These are phyloP conservation scores for Marasmius tenuissimus DNA, from an alignment of 1,284 basidiomycete genomes.

Conservation along the genomic window DNA sequence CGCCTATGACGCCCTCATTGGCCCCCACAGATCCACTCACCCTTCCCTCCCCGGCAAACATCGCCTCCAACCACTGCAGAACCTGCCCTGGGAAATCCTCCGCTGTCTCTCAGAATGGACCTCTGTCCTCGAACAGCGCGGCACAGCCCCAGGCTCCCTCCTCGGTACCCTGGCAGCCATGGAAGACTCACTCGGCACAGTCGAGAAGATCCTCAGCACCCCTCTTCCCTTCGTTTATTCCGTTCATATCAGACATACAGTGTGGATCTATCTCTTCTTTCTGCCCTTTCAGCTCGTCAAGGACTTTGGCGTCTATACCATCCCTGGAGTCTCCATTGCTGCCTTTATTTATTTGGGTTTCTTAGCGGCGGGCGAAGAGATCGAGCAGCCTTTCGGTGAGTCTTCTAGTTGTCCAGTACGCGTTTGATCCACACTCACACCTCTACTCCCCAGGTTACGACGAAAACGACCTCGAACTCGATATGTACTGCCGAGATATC, in stretches of 20 bases:
- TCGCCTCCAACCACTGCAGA: conserved; percentile 28
- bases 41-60: conserved; percentile 11
- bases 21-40: neutral
- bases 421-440: neutral
- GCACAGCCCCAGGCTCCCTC: conserved; percentile 49
- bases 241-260: conserved; percentile 60
- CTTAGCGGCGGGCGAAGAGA: conserved; percentile 64
- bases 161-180: conserved; percentile 53
- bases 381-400: conserved; percentile 68
- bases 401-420: conserved; percentile 5
- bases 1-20: neutral
- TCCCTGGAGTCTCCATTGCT: conserved; percentile 59
- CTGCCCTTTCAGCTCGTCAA: conserved; percentile 65
- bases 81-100: conserved; percentile 53
- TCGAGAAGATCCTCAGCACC: conserved; percentile 62
- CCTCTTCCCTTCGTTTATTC: conserved; percentile 65
- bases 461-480: conserved; percentile 30
- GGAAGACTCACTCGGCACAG: conserved; percentile 51
- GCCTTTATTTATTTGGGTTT: conserved; percentile 70
- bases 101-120: conserved; percentile 58
- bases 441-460: conserved; percentile 45
- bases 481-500: conserved; percentile 17
- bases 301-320: conserved; percentile 57
- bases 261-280: conserved; percentile 70
- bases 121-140: conserved; percentile 54